Conservation (phyloP, 495 filamentous ascomycete species). For the Cercophora scortea region DNA sequence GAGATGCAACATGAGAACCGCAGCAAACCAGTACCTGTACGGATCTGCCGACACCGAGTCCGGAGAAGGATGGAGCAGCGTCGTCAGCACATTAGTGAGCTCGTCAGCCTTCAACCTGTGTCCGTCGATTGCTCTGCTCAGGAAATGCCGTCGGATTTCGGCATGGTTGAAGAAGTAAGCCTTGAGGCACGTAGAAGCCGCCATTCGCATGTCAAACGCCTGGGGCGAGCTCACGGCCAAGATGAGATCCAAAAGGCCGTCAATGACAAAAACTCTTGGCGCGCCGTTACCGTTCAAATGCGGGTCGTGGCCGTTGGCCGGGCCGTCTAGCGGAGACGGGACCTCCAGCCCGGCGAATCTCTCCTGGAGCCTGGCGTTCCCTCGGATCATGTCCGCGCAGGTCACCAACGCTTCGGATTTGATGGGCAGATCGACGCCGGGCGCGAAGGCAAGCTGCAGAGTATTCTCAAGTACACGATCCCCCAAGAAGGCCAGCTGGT, state of each 20-base stretch:
- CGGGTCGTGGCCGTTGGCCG: constrained; percentile 31
- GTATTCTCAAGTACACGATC: constrained; percentile 75
- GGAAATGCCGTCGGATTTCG: constrained; percentile 74
- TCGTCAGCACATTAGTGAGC: constrained; percentile 84
- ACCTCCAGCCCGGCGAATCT: constrained; percentile 80
- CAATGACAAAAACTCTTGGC: constrained; percentile 77
- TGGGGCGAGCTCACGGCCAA: constrained; percentile 58
- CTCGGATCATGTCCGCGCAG: constrained; percentile 81
- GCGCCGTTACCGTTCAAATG: constrained; percentile 36
- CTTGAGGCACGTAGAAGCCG: constrained; percentile 82
- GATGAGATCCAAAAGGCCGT: constrained; percentile 82
- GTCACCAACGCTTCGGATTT: constrained; percentile 77
- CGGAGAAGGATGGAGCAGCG: constrained; percentile 57
- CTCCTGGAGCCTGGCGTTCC: constrained; percentile 73
- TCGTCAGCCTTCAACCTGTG: constrained; percentile 71
- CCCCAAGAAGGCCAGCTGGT: constrained; percentile 80
- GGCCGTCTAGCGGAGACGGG: constrained; percentile 43
- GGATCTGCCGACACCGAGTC: constrained; percentile 61
- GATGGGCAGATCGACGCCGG: constrained; percentile 63
- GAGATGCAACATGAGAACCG: constrained; percentile 84
- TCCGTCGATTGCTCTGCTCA: constrained; percentile 81
- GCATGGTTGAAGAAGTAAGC: constrained; percentile 80
- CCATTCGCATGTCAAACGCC: constrained; percentile 71
- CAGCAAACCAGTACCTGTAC: constrained; percentile 87
- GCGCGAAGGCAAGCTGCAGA: constrained; percentile 77